Conservation (phyloP, 192 early-diverging fungal species). For the Backusella sp. region DNA sequence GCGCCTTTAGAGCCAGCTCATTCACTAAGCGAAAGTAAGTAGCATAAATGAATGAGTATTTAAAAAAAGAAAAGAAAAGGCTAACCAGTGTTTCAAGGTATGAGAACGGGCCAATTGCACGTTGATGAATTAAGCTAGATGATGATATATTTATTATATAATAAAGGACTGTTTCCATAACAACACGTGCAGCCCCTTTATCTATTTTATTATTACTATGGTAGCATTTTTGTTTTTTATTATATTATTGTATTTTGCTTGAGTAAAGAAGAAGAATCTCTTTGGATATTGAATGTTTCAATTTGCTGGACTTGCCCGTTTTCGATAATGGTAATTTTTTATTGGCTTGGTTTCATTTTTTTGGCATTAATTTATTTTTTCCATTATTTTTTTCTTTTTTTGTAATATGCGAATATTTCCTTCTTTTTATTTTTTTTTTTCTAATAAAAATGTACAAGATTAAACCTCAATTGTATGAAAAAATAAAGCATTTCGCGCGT, state of each 20-base stretch:
- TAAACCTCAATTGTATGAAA: slow-evolving; percentile 62
- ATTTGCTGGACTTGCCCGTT: too few relatives aligned
- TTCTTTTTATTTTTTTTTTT: neutral
- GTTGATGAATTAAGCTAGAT: slow-evolving; percentile 12
- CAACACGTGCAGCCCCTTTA: too few relatives aligned
- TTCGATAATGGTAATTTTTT: too few relatives aligned
- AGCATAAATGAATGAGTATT: neutral
- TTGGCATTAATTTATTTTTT: neutral
- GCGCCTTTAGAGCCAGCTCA: slow-evolving; percentile 3
- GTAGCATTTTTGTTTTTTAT: neutral
- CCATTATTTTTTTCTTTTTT: neutral
- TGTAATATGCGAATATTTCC: neutral
- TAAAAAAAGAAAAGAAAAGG: too few relatives aligned
- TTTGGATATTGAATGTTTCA: too few relatives aligned
- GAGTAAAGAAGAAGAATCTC: too few relatives aligned
- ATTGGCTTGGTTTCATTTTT: too few relatives aligned
- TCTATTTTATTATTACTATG: neutral
- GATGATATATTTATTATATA: neutral
- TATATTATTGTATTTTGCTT: too few relatives aligned
- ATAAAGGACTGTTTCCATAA: too few relatives aligned
- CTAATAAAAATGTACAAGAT: slow-evolving; percentile 39
- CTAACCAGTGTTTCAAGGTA: neutral
- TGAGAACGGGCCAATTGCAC: slow-evolving; percentile 14
- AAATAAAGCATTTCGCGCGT: slow-evolving; percentile 76
- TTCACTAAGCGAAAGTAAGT: slow-evolving; percentile 35